Conservation (phyloP, 2,329 filamentous ascomycete species). For the Phoma sp. region DNA sequence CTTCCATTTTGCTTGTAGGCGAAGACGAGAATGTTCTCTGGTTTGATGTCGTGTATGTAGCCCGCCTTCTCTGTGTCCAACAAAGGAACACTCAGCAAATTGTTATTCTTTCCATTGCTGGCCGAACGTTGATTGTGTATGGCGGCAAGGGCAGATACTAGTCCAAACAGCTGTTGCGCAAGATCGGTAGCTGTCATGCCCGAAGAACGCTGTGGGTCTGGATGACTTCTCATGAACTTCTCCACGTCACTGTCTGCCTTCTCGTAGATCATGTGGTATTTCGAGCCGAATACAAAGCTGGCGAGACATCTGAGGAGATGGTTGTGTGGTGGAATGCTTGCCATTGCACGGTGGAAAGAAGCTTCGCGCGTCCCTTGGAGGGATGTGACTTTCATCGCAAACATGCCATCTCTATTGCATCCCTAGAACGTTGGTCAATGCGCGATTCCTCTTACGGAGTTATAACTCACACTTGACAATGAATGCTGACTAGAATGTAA, state of each 20-base stretch:
- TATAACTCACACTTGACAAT: background rate
- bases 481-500: background rate
- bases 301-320: conserved; percentile 26
- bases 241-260: conserved; percentile 11
- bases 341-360: conserved; percentile 1
- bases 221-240: background rate
- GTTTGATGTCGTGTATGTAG: conserved; percentile 11
- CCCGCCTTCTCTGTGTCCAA: background rate
- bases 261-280: conserved; percentile 22
- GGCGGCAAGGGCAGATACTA: background rate
- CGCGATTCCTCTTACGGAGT: too few species aligned
- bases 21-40: conserved; percentile 5
- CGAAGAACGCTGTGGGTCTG: background rate
- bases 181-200: background rate
- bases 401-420: background rate
- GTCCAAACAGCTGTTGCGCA: background rate
- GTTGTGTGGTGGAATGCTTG: background rate
- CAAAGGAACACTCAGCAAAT: background rate
- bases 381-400: conserved; percentile 9
- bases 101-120: fast-evolving
- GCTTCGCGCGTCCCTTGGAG: conserved; percentile 1
- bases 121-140: background rate
- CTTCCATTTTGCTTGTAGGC: background rate
- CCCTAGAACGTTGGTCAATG: background rate
- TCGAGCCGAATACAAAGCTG: conserved; percentile 18